phyloP scores from a whole-genome alignment of 768 basidiomycete species.

The Boletellus emodensis region DNA sequence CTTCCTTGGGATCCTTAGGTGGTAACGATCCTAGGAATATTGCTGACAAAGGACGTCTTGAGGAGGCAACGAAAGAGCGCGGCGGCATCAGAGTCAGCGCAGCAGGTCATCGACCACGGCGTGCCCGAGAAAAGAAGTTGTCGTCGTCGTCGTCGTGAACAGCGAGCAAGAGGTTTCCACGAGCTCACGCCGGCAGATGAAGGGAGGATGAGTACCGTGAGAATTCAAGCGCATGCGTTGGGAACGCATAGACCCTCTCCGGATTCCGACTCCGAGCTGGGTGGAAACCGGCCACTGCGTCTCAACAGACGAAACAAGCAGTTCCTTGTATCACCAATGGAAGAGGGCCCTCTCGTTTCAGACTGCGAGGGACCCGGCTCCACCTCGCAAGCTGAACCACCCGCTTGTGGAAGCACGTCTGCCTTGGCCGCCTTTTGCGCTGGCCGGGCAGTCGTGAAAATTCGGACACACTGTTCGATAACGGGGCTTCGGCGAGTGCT shows the following conservation, averaged over 20 bases:
- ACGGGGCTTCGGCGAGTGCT: no score
- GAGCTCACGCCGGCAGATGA: constrained; percentile 12
- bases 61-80: constrained; percentile 39
- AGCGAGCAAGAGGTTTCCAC: constrained; percentile 22
- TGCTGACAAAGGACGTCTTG: constrained; percentile 57
- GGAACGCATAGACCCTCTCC: constrained; percentile 5
- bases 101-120: constrained; percentile 28
- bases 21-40: constrained; percentile 51
- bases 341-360: no score
- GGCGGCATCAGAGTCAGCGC: constrained; percentile 43
- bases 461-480: no score
- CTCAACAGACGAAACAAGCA: no score
- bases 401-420: no score
- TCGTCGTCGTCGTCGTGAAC: constrained; percentile 24
- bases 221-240: constrained; percentile 10
- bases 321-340: no score
- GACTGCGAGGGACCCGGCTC: no score
- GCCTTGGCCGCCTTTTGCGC: no score
- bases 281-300: no score
- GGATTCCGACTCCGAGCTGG: constrained; percentile 21
- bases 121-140: constrained; percentile 3
- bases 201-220: constrained; percentile 25
- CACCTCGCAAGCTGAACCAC: no score
- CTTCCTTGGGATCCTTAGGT: constrained; percentile 36
- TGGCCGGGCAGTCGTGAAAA: no score